Base-by-base conservation (phyloP, 2,329 filamentous ascomycete species). In the Aspergillus oerlinghausenensis region DNA sequence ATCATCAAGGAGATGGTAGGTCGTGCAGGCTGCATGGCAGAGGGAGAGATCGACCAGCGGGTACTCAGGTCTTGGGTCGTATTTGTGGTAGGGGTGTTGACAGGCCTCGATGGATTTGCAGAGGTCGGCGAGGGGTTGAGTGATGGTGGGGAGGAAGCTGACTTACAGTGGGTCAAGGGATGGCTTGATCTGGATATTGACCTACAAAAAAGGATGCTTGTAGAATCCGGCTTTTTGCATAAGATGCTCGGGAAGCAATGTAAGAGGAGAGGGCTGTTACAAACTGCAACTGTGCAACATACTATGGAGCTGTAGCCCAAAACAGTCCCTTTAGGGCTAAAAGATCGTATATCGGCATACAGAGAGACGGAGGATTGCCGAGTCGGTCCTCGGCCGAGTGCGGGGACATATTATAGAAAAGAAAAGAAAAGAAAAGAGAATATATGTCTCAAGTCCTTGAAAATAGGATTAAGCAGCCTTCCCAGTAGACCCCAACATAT, bases 401-500 rank as follows among this genome's bases (percentile, higher is more conserved):
- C 32, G 32, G 32, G 32, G 32, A 38, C n/a, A n/a, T n/a, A n/a
- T 23, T 23, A 3, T 23, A 23, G 21, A 3, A 23, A 23, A 23
- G 21, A 23, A 23, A 23, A 23, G 21, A 23, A 23, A n/a, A n/a
- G n/a, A n/a, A n/a, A n/a, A n/a, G 32, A 35, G 4, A 35, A 35
- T 3, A 14, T 17, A 38, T 38, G 5, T 35, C 14, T 5, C 6
- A 52, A 45, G 14, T 43, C 11, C 11, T 19, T 3, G 19, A 23
- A 14, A 2, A 29, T 29, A 29, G 10, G 1, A 29, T 60, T 50
- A 63, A 55, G 62, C 61, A 55, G 70, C 70, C 60, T 73, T 75
- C 29, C 75, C 75, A 5, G 65, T 64, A 52, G 74, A 75, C 14
- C 71, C 71, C 57, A 79, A 58, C 67, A 77, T 76, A 62, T 84